Conservation (phyloP, 441 rosid genomes). For the Populus trichocarpa region DNA sequence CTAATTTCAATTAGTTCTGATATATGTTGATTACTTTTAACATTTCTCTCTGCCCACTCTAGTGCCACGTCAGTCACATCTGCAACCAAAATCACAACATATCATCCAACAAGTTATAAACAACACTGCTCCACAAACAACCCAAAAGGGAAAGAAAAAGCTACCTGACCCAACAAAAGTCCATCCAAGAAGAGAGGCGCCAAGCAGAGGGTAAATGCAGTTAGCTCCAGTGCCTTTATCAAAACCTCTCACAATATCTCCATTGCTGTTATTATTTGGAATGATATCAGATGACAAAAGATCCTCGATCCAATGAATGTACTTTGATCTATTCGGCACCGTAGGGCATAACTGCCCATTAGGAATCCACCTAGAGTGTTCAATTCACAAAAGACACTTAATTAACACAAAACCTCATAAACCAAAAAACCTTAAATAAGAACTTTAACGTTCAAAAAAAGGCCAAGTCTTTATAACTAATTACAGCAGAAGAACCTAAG, state of each 20-base stretch:
- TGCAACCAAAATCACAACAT: constrained; percentile 34
- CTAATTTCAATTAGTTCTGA: constrained; percentile 70
- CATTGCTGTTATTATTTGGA: constrained; percentile 25
- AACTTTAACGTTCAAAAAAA: not conserved
- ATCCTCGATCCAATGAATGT: constrained; percentile 90
- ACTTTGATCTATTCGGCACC: constrained; percentile 87
- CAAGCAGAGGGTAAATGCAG: constrained; percentile 94
- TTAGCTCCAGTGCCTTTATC: constrained; percentile 97
- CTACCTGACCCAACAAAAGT: constrained; percentile 79
- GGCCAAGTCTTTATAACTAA: not conserved
- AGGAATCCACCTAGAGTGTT: constrained; percentile 80
- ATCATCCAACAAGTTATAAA: constrained; percentile 3
- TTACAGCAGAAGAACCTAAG: no score
- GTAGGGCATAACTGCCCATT: constrained; percentile 97
- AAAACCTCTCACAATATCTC: constrained; percentile 59
- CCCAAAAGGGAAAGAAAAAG: not conserved
- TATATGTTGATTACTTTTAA: constrained; percentile 58
- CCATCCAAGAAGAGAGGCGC: constrained; percentile 86
- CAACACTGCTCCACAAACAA: not conserved
- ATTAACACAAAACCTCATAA: not conserved
- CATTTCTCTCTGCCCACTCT: constrained; percentile 90
- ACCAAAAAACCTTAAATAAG: not conserved
- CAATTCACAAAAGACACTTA: not conserved
- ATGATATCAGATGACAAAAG: constrained; percentile 68
- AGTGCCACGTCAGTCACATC: constrained; percentile 79